Base-by-base conservation (phyloP, 805 yeast genomes). In the Yamadazyma sp. region DNA sequence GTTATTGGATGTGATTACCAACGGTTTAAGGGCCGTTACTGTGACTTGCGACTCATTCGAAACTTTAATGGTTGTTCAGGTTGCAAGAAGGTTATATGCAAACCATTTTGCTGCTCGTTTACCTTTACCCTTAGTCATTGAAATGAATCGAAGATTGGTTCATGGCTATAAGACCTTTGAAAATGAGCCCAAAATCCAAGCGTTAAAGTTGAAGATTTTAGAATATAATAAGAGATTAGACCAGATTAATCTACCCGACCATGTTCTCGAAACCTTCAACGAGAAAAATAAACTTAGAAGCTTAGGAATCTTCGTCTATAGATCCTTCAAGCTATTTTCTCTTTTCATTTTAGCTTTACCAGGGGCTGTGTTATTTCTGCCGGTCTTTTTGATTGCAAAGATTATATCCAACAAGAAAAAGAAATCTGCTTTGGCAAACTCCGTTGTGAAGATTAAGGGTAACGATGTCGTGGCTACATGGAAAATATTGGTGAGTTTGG, bases 381-480 rank as follows among this genome's bases (percentile, higher is more conserved):
- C 99, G 0, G 89, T 93, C 1, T 89, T 93, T 52, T 60, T 86
- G 20, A 75, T 84, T 12, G 80, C 96, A 6, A 86, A 85, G 53
- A 64, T 63, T 32, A 84, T 87, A 36, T 85, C 96, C 7, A 73
- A 70, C 29, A 70, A 71, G 41, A 89, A 90, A 60, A 88, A 91
- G 21, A 69, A 62, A 40, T 74, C 77, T 32, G 99, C 98, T 0
- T 70, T 93, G 43, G 90, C 89, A 8, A 82, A 75, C 6, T 89
- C 97, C 0, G 75, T 89, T 0, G 99, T 93, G 15, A 93, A 93
- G 58, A 82, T 93, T 43, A 80, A 81, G 54, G 99, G 95, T 12
- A 83, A 80, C 40, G 99, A 93, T 60, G 97, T 93, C 17, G 77
- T 93, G 42, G 98, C 98, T 2, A 90, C 98, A 1, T 93, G 99